Evolutionary conservation across 2,329 filamentous ascomycete species (phyloP).

Genomic region (Aspergillus japonicus): DNA sequence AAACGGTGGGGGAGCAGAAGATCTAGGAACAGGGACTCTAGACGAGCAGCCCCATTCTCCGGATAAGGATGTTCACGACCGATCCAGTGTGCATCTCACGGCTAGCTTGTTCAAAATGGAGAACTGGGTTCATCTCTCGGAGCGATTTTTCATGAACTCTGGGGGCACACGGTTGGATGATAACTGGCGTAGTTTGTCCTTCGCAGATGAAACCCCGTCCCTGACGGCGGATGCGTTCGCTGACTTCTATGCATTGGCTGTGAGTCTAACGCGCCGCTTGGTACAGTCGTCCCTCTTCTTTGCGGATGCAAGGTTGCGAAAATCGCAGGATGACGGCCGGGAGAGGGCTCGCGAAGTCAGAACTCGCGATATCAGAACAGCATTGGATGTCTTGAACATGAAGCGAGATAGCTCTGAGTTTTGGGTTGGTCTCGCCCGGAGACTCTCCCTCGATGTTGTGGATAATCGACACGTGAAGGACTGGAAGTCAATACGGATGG

Average conservation of each 20-base stretch:
- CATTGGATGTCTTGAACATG: constrained; percentile 56
- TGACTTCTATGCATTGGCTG: constrained; percentile 68
- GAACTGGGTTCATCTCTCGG: constrained; percentile 64
- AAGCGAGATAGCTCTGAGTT: constrained; percentile 46
- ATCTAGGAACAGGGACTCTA: constrained; percentile 8
- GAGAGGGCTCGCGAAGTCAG: constrained; percentile 39
- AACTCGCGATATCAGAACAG: constrained; percentile 53
- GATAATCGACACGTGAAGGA: constrained; percentile 36
- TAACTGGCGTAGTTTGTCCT: constrained; percentile 66
- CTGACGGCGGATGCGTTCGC: constrained; percentile 73
- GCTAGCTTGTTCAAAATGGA: constrained; percentile 58
- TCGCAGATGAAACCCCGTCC: constrained; percentile 58
- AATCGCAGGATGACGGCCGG: constrained; percentile 39
- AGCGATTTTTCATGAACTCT: constrained; percentile 72
- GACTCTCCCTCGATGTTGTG: constrained; percentile 54
- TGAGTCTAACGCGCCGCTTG: constrained; percentile 68
- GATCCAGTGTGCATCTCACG: constrained; percentile 46
- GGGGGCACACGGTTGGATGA: constrained; percentile 55
- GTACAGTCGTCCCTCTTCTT: constrained; percentile 69
- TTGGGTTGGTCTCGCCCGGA: constrained; percentile 54
- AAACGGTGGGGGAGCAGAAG: constrained; percentile 1
- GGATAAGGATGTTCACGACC: constrained; percentile 25
- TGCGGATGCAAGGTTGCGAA: constrained; percentile 65
- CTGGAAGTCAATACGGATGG: constrained; percentile 29
- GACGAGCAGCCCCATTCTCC: constrained; percentile 25